Percentiles rank a stretch among this genome's conserved stretches.
Conservation (phyloP, 176 grass and related monocot species). For the bread wheat (Triticum aestivum) region DNA sequence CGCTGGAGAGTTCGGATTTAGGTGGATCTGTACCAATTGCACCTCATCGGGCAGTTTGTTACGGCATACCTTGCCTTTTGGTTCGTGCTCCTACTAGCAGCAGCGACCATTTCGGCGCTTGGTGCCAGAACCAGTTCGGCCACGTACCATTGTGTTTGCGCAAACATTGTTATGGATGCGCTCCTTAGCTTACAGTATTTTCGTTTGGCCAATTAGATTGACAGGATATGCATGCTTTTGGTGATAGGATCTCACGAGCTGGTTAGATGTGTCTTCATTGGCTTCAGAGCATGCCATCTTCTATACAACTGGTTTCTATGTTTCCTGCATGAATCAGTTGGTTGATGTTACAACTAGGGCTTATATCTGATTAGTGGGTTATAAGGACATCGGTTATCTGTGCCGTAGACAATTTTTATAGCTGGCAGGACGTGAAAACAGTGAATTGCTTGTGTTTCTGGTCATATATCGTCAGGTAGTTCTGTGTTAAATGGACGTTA, state of each 20-base stretch:
- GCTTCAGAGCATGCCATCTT: neutral
- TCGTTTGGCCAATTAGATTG: neutral
- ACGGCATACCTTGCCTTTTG: neutral
- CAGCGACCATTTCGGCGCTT: neutral
- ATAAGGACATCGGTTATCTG: neutral
- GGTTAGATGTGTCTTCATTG: neutral
- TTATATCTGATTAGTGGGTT: neutral
- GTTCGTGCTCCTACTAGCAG: neutral
- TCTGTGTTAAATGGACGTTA: neutral
- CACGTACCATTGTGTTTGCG: neutral
- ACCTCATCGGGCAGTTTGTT: neutral
- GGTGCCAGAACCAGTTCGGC: neutral
- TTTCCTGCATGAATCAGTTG: neutral
- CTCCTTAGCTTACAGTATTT: neutral
- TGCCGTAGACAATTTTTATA: neutral
- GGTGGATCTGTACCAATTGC: slow-evolving; percentile 18
- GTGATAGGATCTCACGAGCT: neutral
- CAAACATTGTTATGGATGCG: neutral
- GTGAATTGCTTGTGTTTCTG: neutral
- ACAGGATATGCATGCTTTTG: neutral
- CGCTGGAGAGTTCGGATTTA: neutral
- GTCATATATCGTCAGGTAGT: neutral
- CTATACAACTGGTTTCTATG: neutral
- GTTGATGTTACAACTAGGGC: neutral
- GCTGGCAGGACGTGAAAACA: neutral